Base-by-base conservation (phyloP, 2,329 filamentous ascomycete genomes). In the Colletotrichum graminicola region DNA sequence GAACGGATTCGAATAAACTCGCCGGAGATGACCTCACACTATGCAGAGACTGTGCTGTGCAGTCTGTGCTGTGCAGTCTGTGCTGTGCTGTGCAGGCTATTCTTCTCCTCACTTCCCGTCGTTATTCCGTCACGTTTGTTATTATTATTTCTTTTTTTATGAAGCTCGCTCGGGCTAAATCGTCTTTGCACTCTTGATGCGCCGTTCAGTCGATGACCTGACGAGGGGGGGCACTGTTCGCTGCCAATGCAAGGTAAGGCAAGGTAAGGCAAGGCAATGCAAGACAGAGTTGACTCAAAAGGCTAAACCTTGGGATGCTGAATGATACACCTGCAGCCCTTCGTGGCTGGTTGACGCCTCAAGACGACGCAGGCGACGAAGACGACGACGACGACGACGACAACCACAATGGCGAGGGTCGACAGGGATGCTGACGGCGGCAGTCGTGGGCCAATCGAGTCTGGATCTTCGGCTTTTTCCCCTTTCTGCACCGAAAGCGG, bases 381-480 rank as follows among this genome's bases (percentile, higher is more conserved):
- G n/a, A n/a, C 43, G 18, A n/a, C 43, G 43, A 11, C 43, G 6
- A 10, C 21, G 43, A 7, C 43, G 8, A 21, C 41, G 41, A 7
- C 41, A 3, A 21, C 41, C 6, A 21, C 16, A 1, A 6, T 14
- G 39, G 16, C 18, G 45, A 23, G 3, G 34, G 47, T 43, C 47
- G 60, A 54, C 61, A 63, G 61, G 61, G 47, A 54, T 54, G 49
- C 32, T 54, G 39, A 64, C 26, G 59, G 66, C 59, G 52, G 32
- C n/a, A 29, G 59, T 43, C 18, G 65, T 68, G 54, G 43, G 59
- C 68, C 56, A 71, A 68, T 71, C 65, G 65, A 68, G 8, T 56
- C 41, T 18, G 14, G 36, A 45, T 47, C 34, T 29, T 14, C 16
- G 34, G 34, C 23, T 2, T 23, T 23, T 26, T 26, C 21, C n/a